Evolutionary conservation across 345 rosid species (phyloP).

Genomic region (Rhodamnia argentea): DNA sequence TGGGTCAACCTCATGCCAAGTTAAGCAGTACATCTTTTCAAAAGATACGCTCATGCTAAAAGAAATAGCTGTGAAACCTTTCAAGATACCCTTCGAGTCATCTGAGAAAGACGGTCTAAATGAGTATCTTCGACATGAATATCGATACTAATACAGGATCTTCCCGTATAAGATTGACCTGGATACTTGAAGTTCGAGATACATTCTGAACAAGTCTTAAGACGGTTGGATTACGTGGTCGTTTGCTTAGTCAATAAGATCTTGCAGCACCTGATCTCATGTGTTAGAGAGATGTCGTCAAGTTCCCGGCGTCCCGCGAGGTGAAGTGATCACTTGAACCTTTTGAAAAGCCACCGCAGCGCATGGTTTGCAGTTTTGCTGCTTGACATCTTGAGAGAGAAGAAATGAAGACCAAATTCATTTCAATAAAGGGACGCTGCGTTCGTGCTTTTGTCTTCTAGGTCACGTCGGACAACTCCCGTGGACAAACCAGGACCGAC

Average conservation of each 20-base stretch:
- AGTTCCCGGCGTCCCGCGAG: background rate
- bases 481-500: background rate
- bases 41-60: background rate
- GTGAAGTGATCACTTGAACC: background rate
- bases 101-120: background rate
- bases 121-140: background rate
- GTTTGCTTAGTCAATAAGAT: background rate
- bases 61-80: background rate
- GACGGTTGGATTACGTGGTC: background rate
- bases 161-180: background rate
- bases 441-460: background rate
- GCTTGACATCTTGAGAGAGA: background rate
- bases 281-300: background rate
- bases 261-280: background rate
- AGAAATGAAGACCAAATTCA: background rate
- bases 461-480: background rate
- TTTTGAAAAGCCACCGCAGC: background rate
- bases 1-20: background rate
- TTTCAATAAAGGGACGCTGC: background rate
- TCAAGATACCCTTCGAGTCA: background rate
- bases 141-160: background rate
- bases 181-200: background rate
- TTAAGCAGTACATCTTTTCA: background rate
- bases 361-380: rapidly evolving
- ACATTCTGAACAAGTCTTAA: background rate